A percentile compares a stretch with the other conserved stretches of the same genome.
phyloP scores from a whole-genome alignment of 495 filamentous ascomycete species.

The Penicillium paradoxum region DNA sequence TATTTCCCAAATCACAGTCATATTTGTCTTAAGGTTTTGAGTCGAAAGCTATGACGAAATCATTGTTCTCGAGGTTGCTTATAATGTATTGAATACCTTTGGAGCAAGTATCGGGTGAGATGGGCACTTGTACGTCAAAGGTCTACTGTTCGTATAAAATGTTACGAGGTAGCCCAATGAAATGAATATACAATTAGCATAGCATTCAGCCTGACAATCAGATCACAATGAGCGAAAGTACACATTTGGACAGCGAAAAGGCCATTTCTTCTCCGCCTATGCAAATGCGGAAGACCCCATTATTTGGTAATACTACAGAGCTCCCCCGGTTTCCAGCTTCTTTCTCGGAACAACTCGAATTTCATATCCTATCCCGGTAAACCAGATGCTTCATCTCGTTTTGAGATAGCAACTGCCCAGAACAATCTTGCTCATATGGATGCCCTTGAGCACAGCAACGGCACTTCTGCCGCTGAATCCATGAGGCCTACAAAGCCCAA shows the following conservation, averaged over 20 bases:
- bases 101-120: no score
- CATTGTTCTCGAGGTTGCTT: no score
- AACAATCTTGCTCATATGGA: conserved; percentile 17
- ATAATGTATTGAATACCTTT: no score
- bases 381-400: neutral
- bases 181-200: neutral
- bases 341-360: neutral
- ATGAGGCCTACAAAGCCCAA: conserved; percentile 13
- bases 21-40: no score
- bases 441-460: conserved; percentile 13
- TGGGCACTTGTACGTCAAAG: neutral
- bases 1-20: no score
- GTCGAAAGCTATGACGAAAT: no score
- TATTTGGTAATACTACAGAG: conserved; percentile 4
- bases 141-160: neutral
- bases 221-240: neutral
- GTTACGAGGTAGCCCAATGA: neutral
- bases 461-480: conserved; percentile 38
- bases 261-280: conserved; percentile 1
- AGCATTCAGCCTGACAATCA: neutral
- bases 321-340: neutral
- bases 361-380: neutral
- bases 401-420: conserved; percentile 49
- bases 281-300: conserved; percentile 1
- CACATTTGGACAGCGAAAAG: neutral